Percentiles rank a stretch among this genome's conserved stretches.
Evolutionary conservation across 2,329 filamentous ascomycete species (phyloP).

Genomic region (Lasiodiplodia gonubiensis): DNA sequence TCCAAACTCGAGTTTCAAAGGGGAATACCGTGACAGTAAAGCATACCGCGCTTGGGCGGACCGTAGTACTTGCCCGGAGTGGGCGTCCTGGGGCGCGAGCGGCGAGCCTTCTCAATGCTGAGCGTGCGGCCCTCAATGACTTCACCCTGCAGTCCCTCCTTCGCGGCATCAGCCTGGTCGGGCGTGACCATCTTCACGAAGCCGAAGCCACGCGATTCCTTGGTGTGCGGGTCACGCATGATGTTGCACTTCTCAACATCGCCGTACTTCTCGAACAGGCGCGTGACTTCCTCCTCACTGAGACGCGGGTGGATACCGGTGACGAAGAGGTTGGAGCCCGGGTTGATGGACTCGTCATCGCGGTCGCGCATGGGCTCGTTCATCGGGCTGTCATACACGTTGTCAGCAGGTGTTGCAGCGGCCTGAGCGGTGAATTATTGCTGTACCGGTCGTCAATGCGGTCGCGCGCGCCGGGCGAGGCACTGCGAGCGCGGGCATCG

Average conservation of each 20-base stretch:
- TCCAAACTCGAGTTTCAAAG: slow-evolving; percentile 20
- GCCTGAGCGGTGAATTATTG: slow-evolving; percentile 26
- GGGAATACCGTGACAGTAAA: slow-evolving; percentile 4
- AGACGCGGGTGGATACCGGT: slow-evolving; percentile 96
- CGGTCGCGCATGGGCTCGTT: slow-evolving; percentile 55
- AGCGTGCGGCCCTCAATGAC: slow-evolving; percentile 92
- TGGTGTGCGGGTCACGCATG: slow-evolving; percentile 98
- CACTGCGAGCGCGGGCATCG: slow-evolving; percentile 66
- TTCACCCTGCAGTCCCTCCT: slow-evolving; percentile 94
- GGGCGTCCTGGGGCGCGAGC: slow-evolving; percentile 90
- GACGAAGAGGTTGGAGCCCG: slow-evolving; percentile 97
- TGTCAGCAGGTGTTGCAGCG: slow-evolving; percentile 29
- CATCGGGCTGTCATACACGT: slow-evolving; percentile 51
- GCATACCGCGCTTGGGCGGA: slow-evolving; percentile 92
- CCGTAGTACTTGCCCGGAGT: slow-evolving; percentile 99
- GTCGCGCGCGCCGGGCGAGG: slow-evolving; percentile 65
- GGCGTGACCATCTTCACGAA: slow-evolving; percentile 99
- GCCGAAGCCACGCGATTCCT: slow-evolving; percentile 97
- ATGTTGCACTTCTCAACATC: slow-evolving; percentile 99
- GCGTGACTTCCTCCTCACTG: slow-evolving; percentile 85
- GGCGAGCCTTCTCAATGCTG: slow-evolving; percentile 98
- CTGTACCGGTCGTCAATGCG: slow-evolving; percentile 43
- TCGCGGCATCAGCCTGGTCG: slow-evolving; percentile 94
- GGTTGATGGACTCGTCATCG: slow-evolving; percentile 81
- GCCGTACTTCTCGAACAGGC: slow-evolving; percentile 98